Percentiles rank a stretch among this genome's conserved stretches.
Evolutionary conservation across 768 basidiomycete species (phyloP).

Genomic region (Trametes meyenii): DNA sequence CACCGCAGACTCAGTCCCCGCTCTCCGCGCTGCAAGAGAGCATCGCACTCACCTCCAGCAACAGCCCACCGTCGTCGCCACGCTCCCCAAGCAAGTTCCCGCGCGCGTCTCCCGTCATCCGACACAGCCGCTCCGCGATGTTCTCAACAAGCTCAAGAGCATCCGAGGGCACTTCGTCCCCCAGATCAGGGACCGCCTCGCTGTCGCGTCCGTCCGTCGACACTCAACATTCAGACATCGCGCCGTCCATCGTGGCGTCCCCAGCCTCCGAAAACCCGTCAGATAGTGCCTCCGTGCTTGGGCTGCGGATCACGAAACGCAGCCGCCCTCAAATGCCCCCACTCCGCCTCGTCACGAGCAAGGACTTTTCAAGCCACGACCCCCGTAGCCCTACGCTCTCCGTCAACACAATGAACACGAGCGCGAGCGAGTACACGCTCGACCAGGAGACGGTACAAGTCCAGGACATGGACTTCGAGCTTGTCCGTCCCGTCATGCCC

Average conservation of each 20-base stretch:
- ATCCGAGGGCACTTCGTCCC: constrained; percentile 11
- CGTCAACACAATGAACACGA: constrained; percentile 20
- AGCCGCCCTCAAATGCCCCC: constrained; percentile 10
- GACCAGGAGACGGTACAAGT: constrained; percentile 70
- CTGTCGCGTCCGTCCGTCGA: constrained; percentile 24
- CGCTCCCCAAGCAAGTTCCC: constrained; percentile 17
- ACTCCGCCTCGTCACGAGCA: constrained; percentile 20
- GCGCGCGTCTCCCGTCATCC: constrained; percentile 14
- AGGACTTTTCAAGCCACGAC: constrained; percentile 31
- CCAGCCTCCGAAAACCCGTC: constrained; percentile 38
- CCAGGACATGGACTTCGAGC: constrained; percentile 81
- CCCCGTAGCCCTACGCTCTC: constrained; percentile 34
- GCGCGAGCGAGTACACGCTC: constrained; percentile 15
- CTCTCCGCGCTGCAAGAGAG: constrained; percentile 17
- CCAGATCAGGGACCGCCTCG: constrained; percentile 18
- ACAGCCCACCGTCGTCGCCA: constrained; percentile 24
- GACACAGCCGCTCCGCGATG: constrained; percentile 26
- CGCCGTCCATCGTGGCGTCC: constrained; percentile 40
- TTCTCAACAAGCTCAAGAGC: constrained; percentile 16
- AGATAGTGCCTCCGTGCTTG: constrained; percentile 38
- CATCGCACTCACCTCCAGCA: constrained; percentile 7
- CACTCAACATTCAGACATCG: constrained; percentile 31
- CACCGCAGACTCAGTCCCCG: constrained; percentile 16
- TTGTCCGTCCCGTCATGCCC: constrained; percentile 63
- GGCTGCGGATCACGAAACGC: constrained; percentile 18